phyloP scores from a whole-genome alignment of 2,329 filamentous ascomycete species.

The Verticillium isaacii region DNA sequence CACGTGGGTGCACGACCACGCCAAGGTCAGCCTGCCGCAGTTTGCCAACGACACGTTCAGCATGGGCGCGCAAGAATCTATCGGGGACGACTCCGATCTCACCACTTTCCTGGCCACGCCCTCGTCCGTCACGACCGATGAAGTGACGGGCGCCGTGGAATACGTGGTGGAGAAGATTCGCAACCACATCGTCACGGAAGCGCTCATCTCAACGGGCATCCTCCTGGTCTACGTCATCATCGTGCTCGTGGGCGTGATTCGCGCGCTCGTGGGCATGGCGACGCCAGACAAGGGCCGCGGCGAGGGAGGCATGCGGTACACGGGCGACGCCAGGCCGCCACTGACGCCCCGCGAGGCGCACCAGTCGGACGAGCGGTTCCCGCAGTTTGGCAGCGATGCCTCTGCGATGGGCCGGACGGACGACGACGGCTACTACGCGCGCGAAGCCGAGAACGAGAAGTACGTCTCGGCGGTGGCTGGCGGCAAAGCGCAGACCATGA shows the following conservation, averaged over 20 bases:
- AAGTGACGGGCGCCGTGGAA: slow-evolving; percentile 71
- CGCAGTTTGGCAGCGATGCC: slow-evolving; percentile 8
- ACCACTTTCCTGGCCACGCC: slow-evolving; percentile 75
- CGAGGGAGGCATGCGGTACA: slow-evolving; percentile 43
- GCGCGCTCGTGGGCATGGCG: slow-evolving; percentile 58
- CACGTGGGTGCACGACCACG: slow-evolving; percentile 90
- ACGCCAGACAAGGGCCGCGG: slow-evolving; percentile 48
- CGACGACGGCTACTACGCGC: slow-evolving; percentile 12
- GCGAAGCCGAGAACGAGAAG: slow-evolving; percentile 22
- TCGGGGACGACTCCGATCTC: slow-evolving; percentile 54
- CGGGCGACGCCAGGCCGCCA: slow-evolving; percentile 21
- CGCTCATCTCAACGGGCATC: slow-evolving; percentile 71
- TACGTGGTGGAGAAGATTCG: slow-evolving; percentile 65
- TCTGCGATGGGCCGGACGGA: slow-evolving; percentile 6
- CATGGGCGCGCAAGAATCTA: slow-evolving; percentile 61
- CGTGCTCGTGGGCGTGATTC: slow-evolving; percentile 66
- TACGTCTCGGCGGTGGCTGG: slow-evolving; percentile 9
- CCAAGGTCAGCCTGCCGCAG: slow-evolving; percentile 73
- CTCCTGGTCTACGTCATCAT: slow-evolving; percentile 75
- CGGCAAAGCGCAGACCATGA: slow-evolving; percentile 16
- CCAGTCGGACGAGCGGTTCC: slow-evolving; percentile 9
- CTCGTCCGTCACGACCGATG: slow-evolving; percentile 68
- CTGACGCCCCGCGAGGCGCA: slow-evolving; percentile 15
- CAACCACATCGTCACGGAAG: slow-evolving; percentile 67
- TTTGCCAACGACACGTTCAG: slow-evolving; percentile 81